These are phyloP conservation scores for Schizosaccharomyces japonicus DNA, from an alignment of 805 yeast genomes.

Conservation along the genomic window DNA sequence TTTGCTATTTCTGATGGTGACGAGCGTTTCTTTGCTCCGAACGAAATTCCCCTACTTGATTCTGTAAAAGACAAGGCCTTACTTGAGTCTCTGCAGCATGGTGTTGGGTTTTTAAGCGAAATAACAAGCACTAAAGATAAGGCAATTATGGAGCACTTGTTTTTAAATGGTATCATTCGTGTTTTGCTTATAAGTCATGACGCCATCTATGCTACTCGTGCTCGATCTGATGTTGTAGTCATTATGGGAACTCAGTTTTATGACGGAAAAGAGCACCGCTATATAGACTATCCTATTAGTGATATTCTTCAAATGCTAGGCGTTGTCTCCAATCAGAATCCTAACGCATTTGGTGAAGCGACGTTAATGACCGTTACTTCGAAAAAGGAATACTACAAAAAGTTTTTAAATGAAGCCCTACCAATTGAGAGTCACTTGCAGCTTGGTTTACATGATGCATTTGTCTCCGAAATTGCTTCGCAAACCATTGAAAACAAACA, in stretches of 20 bases:
- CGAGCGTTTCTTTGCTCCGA: conserved; percentile 19
- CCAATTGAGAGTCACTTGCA: conserved; percentile 66
- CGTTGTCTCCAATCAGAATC: conserved; percentile 6
- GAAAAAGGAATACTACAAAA: conserved; percentile 38
- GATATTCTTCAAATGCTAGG: conserved; percentile 16
- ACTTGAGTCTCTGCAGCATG: conserved; percentile 24
- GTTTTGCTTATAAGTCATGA: conserved; percentile 42
- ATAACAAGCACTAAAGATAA: conserved; percentile 35
- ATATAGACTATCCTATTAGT: conserved; percentile 37
- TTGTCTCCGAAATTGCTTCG: conserved; percentile 51
- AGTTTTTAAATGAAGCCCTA: conserved; percentile 46
- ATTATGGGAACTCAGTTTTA: conserved; percentile 47
- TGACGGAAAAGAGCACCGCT: conserved; percentile 53
- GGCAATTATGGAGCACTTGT: conserved; percentile 29
- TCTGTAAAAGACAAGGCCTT: conserved; percentile 27
- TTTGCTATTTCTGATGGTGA: conserved; percentile 18
- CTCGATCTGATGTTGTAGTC: conserved; percentile 31
- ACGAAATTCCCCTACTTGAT: conserved; percentile 20
- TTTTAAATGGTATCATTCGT: conserved; percentile 26
- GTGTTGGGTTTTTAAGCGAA: conserved; percentile 40
- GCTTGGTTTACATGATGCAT: conserved; percentile 35
- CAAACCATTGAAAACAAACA: conserved; percentile 42
- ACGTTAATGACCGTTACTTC: conserved; percentile 33
- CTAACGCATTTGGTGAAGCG: not conserved
- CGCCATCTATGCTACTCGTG: conserved; percentile 23